Evolutionary conservation across 345 rosid species (phyloP), one percentile per base, ranked within the genome.

Genomic region (Erodium maritimum): DNA sequence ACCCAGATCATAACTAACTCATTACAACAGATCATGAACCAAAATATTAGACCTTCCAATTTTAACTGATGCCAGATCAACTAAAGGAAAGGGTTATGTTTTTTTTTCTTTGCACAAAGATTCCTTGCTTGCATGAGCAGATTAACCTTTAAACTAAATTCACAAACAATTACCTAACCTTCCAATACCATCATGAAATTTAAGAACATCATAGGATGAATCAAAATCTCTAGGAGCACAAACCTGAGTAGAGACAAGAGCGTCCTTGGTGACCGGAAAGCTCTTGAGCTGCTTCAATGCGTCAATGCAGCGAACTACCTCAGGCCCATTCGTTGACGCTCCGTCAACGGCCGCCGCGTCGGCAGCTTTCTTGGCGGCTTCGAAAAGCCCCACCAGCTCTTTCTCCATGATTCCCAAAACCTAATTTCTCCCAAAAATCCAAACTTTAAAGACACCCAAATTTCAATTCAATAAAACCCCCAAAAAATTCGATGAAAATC

Each of bases 361-460:
- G 13, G 97, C 96, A 1, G 97, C 83, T 71, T 87, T 94, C 82
- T 82, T 90, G 46, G 96, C 97, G 2, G 68, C 71, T 64, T 90
- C 96, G 63, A 94, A 90, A 73, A 94, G 73, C 66, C 77, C 82
- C 77, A 90, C 64, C 73, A 94, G 65, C 63, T 90, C 96, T 24
- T 59, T 79, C 74, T 85, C 97, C 97, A 91, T 91, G 1, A 42
- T 29, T 29, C 37, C 9, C 37, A 6, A 29, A 11, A 29, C 37
- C 48, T 14, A 42, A 42, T 42, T 14, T 13, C 48, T 3, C 48
- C 17, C 13, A 4, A 12, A 37, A 37, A 29, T 29, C 8, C 34
- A 29, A 29, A 0, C 48, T 12, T 12, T 5, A 12, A 37, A 37
- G 2, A 42, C 17, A 12, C 17, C 48, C 14, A 42, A 42, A 29